phyloP scores from a whole-genome alignment of 495 filamentous ascomycete species.

The Haplographium delicatum region DNA sequence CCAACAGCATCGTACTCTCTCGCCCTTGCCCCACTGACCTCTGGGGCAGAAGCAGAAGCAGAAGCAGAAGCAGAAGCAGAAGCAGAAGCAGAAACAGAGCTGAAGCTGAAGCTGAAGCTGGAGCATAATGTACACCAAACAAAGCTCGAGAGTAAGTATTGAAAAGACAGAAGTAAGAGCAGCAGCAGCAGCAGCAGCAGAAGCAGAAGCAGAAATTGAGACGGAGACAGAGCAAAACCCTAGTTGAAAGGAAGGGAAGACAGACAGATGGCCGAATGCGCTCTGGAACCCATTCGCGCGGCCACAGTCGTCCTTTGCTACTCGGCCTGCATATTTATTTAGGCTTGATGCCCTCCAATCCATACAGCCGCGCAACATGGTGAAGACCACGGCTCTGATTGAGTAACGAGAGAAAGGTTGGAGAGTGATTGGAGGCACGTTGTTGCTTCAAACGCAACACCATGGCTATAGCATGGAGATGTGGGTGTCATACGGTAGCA shows the following conservation, averaged over 20 bases:
- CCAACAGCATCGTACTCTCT: too few relatives aligned
- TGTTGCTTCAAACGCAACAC: background rate
- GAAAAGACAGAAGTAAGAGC: too few relatives aligned
- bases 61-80: too few relatives aligned
- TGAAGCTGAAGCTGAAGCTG: too few relatives aligned
- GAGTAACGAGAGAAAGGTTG: background rate
- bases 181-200: too few relatives aligned
- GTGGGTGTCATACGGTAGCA: conserved; percentile 16
- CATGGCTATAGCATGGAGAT: conserved; percentile 12
- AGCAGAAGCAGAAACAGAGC: too few relatives aligned
- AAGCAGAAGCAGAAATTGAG: background rate
- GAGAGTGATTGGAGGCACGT: conserved; percentile 4
- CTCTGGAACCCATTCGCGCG: background rate
- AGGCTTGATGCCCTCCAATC: conserved; percentile 15
- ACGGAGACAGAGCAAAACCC: background rate
- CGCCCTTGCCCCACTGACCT: too few relatives aligned
- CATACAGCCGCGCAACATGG: too few relatives aligned
- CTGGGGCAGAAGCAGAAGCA: too few relatives aligned
- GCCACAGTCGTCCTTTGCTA: background rate
- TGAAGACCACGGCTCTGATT: background rate
- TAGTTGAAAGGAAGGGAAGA: background rate
- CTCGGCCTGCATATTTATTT: conserved; percentile 14
- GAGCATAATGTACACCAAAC: too few relatives aligned
- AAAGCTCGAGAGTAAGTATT: too few relatives aligned
- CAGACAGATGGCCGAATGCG: background rate